phyloP scores from a whole-genome alignment of 2,329 filamentous ascomycete species.

The Penicillium freii region DNA sequence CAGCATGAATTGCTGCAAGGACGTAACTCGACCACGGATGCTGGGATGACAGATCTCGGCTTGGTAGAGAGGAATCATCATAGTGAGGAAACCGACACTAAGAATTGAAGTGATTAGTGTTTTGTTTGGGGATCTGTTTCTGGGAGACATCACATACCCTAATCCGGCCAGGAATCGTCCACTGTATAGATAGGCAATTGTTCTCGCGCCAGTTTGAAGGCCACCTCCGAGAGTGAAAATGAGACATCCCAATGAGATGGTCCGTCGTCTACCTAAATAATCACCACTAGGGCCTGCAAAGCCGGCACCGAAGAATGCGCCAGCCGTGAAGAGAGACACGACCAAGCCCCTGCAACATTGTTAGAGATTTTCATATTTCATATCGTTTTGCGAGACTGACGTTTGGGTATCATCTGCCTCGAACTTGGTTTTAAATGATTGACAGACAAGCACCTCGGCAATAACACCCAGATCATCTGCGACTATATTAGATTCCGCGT shows the following conservation, averaged over 20 bases:
- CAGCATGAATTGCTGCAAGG: conserved; percentile 79
- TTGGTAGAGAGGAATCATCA: conserved; percentile 72
- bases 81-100: conserved; percentile 60
- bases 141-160: conserved; percentile 26
- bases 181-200: conserved; percentile 62
- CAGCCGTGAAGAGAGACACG: conserved; percentile 73
- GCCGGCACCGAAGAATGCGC: conserved; percentile 68
- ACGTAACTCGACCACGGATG: conserved; percentile 72
- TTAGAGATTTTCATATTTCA: not conserved
- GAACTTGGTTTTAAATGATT: conserved; percentile 37
- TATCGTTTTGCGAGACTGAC: conserved; percentile 19
- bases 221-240: conserved; percentile 71
- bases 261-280: conserved; percentile 65
- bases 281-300: conserved; percentile 65
- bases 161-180: conserved; percentile 67
- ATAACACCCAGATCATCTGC: conserved; percentile 59
- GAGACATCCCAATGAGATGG: conserved; percentile 68
- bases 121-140: conserved; percentile 21
- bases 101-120: conserved; percentile 33
- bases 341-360: conserved; percentile 58
- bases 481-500: not conserved
- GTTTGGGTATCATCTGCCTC: conserved; percentile 30
- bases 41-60: conserved; percentile 75
- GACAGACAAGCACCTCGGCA: conserved; percentile 53
- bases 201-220: conserved; percentile 68